Evolutionary conservation across 208 protist species (phyloP), one percentile per base, ranked within the genome.

Genomic region (Leishmania arabica): DNA sequence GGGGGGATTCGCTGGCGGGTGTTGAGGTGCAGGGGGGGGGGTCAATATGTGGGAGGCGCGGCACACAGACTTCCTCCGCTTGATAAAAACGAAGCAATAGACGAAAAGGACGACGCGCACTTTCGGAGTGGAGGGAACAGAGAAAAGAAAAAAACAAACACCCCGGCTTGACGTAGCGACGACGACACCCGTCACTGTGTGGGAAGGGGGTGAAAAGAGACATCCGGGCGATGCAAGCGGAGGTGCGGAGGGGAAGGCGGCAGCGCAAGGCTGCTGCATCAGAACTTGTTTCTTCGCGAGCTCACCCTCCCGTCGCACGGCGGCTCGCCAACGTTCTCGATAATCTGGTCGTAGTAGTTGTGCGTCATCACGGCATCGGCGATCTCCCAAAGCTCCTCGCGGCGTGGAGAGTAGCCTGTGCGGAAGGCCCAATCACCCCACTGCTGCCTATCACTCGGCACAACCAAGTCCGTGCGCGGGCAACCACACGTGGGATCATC

Each of bases 331-430:
- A 24, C 45, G n/a, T 11, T 13, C 56, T 77, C 77, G 53, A 78
- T 81, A 37, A 42, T 70, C 42, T 56, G 13, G 45, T 65, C 31
- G 21, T 17, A 47, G 75, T 84, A 83, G 72, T 84, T 81, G 65
- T 88, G 84, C 34, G 84, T 88, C 86, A 91, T 91, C n/a, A 81
- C 79, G 37, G 78, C 77, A 56, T 90, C 80, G n/a, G 85, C 89
- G 56, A 86, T 82, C 3, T 84, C 75, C 89, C 89, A 92, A 27
- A 92, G 84, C 70, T 92, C 89, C 77, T 90, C 77, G 73, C 89
- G 86, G 49, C 85, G 85, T 42, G 80, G 65, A 0, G 84, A 74
- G 85, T 85, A 86, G 74, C 78, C 42, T 8, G 62, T 81, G 40
- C 89, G 86, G 37, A 81, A 77, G 27, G 80, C 89, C 24, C 60